Percentiles rank a stretch among this genome's conserved stretches.
Evolutionary conservation across 2,329 filamentous ascomycete genomes (phyloP).

Genomic region (Graphilbum fragrans): DNA sequence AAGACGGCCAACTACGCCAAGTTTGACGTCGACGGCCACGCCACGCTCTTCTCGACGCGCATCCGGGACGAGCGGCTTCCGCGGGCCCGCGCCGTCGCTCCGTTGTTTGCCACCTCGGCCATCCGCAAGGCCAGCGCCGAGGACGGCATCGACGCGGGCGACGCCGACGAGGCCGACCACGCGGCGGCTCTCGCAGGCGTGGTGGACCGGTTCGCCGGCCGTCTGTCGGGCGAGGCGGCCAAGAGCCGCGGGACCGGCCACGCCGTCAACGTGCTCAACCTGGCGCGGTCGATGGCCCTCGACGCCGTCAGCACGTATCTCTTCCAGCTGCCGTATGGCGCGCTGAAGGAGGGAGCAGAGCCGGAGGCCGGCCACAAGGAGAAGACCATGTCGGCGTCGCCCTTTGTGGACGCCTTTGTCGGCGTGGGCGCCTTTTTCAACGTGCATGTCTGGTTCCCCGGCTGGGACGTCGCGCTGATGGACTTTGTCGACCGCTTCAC

Average conservation of each 20-base stretch:
- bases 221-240: background rate
- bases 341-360: background rate
- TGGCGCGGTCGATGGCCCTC: conserved; percentile 4
- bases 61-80: background rate
- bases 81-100: conserved; percentile 1
- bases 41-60: conserved; percentile 6
- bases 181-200: background rate
- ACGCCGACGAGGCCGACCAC: background rate
- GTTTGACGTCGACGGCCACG: conserved; percentile 7
- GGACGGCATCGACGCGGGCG: background rate
- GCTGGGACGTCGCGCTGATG: conserved; percentile 5
- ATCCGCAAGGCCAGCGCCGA: background rate
- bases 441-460: conserved; percentile 1
- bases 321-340: conserved; percentile 6
- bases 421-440: conserved; percentile 9
- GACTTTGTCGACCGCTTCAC: conserved; percentile 4
- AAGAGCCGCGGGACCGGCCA: background rate
- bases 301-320: conserved; percentile 7
- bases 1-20: conserved; percentile 5
- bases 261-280: conserved; percentile 3
- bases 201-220: background rate
- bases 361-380: background rate
- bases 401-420: conserved; percentile 8
- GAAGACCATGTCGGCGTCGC: conserved; percentile 5
- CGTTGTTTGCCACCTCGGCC: conserved; percentile 1